Evolutionary conservation across 1,284 basidiomycete genomes (phyloP).

Genomic region (Boletus semigastroideus): DNA sequence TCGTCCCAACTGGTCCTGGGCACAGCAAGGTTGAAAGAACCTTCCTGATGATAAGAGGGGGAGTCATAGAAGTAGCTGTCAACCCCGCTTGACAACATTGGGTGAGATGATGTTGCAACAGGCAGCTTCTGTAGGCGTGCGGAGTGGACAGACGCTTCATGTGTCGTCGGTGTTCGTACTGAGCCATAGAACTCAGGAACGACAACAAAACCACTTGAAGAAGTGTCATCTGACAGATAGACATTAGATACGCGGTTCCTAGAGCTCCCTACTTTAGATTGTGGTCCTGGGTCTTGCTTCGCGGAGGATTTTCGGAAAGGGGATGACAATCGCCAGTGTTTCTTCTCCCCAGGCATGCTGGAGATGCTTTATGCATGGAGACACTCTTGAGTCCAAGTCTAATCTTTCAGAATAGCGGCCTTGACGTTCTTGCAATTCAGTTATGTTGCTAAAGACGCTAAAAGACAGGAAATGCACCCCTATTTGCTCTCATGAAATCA

Average conservation of each 20-base stretch:
- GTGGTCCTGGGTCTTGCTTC: constrained; percentile 5
- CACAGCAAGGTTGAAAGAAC: neutral
- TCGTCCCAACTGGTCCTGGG: constrained; percentile 6
- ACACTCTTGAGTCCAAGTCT: neutral
- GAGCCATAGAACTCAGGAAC: constrained; percentile 28
- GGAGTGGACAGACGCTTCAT: neutral
- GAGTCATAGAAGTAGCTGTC: neutral
- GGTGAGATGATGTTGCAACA: neutral
- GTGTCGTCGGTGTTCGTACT: neutral
- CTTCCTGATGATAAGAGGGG: neutral
- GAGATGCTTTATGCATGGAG: constrained; percentile 12
- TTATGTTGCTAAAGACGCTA: too few relatives aligned
- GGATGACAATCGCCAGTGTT: constrained; percentile 22
- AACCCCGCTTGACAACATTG: neutral
- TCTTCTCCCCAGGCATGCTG: constrained; percentile 30
- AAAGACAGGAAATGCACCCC: too few relatives aligned
- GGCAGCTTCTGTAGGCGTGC: neutral
- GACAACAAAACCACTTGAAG: constrained; percentile 18
- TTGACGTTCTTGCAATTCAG: neutral
- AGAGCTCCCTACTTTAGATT: constrained; percentile 1
- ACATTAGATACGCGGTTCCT: constrained; percentile 19
- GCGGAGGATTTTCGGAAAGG: constrained; percentile 20
- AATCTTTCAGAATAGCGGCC: neutral
- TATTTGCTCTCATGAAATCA: neutral
- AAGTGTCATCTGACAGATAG: constrained; percentile 19